These are phyloP conservation scores for Recurvomyces mirabilis DNA, from an alignment of 495 filamentous ascomycete species.

Conservation along the genomic window DNA sequence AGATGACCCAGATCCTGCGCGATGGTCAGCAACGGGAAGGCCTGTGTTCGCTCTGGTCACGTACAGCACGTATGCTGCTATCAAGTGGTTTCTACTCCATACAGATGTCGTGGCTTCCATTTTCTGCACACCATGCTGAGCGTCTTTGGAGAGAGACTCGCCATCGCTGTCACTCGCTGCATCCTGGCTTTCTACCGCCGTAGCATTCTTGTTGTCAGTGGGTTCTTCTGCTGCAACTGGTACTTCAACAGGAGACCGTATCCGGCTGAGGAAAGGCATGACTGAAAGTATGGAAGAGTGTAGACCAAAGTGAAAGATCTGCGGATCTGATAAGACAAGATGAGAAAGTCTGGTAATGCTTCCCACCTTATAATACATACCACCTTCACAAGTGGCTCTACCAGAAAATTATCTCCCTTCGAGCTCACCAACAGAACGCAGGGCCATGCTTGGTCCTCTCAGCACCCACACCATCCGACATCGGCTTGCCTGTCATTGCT, in stretches of 20 bases:
- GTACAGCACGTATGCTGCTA: slow-evolving; percentile 34
- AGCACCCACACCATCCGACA: no score
- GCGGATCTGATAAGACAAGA: neutral
- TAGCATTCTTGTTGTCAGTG: neutral
- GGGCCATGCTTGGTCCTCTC: no score
- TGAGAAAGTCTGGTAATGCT: no score
- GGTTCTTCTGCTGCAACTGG: neutral
- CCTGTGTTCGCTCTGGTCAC: neutral
- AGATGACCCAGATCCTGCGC: slow-evolving; percentile 38
- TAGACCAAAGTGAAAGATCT: neutral
- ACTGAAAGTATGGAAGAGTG: neutral
- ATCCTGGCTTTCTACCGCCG: neutral
- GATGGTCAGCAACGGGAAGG: neutral
- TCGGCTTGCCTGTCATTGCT: no score
- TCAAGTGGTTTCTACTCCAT: slow-evolving; percentile 35
- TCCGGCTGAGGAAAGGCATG: neutral
- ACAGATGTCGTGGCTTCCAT: slow-evolving; percentile 36
- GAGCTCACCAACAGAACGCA: no score
- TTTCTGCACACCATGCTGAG: slow-evolving; percentile 33
- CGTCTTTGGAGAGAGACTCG: neutral
- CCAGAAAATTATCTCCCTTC: no score
- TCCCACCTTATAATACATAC: no score
- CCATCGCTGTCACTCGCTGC: neutral
- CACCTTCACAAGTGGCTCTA: no score
- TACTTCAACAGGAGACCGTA: neutral